Conservation (phyloP, 257 asterid species). For the Solanum chilense region DNA sequence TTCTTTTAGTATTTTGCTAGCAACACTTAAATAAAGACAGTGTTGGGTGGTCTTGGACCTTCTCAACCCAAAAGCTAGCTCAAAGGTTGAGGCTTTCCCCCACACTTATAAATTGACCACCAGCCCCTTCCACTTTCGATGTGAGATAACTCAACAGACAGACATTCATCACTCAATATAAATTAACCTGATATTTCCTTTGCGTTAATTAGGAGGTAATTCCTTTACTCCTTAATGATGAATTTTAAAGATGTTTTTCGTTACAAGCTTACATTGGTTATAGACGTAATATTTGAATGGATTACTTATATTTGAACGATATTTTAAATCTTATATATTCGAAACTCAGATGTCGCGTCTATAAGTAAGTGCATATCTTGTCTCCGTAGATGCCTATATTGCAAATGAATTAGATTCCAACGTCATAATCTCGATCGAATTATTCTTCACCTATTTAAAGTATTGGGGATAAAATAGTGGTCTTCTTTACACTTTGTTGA, state of each 20-base stretch:
- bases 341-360: neutral
- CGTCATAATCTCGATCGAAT: neutral
- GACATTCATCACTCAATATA: neutral
- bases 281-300: too few relatives aligned
- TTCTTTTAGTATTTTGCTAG: neutral
- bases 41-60: too few relatives aligned
- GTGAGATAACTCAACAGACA: too few relatives aligned
- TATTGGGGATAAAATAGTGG: neutral
- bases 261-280: neutral
- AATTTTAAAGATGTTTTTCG: neutral
- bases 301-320: neutral
- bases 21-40: neutral
- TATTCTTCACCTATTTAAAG: neutral
- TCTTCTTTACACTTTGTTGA: neutral
- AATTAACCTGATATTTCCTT: neutral
- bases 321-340: neutral
- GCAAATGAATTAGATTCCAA: neutral
- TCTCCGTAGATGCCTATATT: neutral
- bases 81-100: too few relatives aligned
- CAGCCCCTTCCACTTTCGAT: too few relatives aligned
- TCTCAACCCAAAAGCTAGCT: too few relatives aligned
- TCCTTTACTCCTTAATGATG: neutral
- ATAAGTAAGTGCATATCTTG: neutral
- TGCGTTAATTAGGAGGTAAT: neutral
- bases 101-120: too few relatives aligned